A percentile compares a stretch with the other conserved stretches of the same genome.
Evolutionary conservation across 2,329 filamentous ascomycete genomes (phyloP).

Genomic region (Chaetomium sp.): DNA sequence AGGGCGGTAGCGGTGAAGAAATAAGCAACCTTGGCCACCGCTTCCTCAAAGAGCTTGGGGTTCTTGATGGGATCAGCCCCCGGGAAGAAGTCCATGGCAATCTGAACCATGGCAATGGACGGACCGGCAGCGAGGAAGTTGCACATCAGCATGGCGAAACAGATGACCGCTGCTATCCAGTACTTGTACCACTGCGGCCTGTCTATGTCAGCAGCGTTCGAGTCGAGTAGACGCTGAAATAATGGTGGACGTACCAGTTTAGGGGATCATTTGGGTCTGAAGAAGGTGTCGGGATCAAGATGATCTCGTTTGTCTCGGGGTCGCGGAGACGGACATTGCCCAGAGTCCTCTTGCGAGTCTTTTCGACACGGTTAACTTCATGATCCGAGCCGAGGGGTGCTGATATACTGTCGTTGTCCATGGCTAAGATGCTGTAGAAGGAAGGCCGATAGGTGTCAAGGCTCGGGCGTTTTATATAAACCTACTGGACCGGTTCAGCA

Average conservation of each 20-base stretch:
- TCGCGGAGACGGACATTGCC: not conserved
- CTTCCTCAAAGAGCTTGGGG: not conserved
- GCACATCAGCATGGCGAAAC: not conserved
- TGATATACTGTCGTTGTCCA: not conserved
- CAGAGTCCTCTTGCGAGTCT: not conserved
- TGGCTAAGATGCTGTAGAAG: not conserved
- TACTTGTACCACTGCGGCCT: not conserved
- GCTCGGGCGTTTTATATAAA: not conserved
- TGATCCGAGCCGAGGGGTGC: not conserved
- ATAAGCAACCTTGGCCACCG: not conserved
- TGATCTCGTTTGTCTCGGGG: not conserved
- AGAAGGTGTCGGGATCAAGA: not conserved
- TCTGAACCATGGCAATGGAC: not conserved
- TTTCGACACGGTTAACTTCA: not conserved
- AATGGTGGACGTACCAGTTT: not conserved
- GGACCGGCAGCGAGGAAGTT: not conserved
- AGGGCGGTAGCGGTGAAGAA: not conserved
- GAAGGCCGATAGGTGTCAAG: not conserved
- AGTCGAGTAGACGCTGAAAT: not conserved
- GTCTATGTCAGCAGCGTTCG: not conserved
- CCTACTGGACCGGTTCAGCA: not conserved
- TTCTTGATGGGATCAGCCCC: not conserved
- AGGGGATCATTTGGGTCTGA: not conserved
- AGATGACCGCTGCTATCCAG: not conserved
- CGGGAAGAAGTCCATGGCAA: not conserved